These are phyloP conservation scores for Phallus indusiatus DNA, from an alignment of 768 basidiomycete species.

Conservation along the genomic window DNA sequence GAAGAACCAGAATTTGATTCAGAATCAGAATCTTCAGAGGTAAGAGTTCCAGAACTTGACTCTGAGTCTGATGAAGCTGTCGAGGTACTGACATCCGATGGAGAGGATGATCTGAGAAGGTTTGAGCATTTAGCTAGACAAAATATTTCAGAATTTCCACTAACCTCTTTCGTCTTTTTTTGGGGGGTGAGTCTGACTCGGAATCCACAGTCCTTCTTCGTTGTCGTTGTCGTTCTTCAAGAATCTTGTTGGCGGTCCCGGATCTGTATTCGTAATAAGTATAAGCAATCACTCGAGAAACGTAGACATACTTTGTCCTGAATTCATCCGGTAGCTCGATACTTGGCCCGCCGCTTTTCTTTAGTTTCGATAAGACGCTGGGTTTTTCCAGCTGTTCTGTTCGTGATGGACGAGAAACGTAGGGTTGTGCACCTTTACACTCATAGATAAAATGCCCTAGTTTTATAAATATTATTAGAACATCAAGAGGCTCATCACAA, in stretches of 20 bases:
- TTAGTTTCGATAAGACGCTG: constrained; percentile 51
- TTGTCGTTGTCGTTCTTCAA: constrained; percentile 34
- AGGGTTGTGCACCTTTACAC: constrained; percentile 75
- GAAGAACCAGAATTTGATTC: constrained; percentile 26
- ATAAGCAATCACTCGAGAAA: not conserved
- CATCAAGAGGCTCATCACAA: not conserved
- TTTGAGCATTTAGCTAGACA: constrained; percentile 13
- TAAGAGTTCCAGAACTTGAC: constrained; percentile 14
- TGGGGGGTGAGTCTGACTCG: constrained; percentile 25
- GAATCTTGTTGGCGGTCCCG: constrained; percentile 78
- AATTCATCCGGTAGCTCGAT: constrained; percentile 90
- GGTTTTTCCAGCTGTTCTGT: constrained; percentile 83
- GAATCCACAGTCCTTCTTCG: constrained; percentile 65
- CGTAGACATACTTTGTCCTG: constrained; percentile 53
- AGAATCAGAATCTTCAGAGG: constrained; percentile 32
- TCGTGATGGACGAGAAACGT: constrained; percentile 82
- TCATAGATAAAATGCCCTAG: constrained; percentile 86
- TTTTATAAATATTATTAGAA: not conserved
- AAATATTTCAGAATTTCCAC: not conserved
- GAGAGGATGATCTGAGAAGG: constrained; percentile 17
- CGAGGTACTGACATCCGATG: constrained; percentile 15
- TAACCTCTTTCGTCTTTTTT: constrained; percentile 17
- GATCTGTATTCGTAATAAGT: constrained; percentile 28
- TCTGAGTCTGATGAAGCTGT: constrained; percentile 33
- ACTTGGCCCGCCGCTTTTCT: constrained; percentile 60